Evolutionary conservation across 352 stramenopile genomes (phyloP).

Genomic region (Sclerospora graminicola): DNA sequence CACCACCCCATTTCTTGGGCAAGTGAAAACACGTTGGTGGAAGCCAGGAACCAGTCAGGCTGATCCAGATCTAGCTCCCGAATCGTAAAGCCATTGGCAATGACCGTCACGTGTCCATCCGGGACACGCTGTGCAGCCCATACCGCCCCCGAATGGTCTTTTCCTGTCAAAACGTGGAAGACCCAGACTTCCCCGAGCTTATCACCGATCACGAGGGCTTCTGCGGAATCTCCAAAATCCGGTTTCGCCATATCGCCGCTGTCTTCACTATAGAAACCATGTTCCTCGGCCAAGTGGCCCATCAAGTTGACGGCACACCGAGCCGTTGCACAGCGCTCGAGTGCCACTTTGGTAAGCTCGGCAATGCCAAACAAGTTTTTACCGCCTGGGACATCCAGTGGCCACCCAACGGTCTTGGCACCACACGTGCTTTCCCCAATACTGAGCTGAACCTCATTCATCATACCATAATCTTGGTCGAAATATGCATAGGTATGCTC

Average conservation of each 20-base stretch:
- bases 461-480: slow-evolving; percentile 91
- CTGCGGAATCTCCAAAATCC: slow-evolving; percentile 58
- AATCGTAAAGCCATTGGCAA: slow-evolving; percentile 92
- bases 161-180: slow-evolving; percentile 91
- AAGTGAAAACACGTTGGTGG: slow-evolving; percentile 75
- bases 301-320: slow-evolving; percentile 84
- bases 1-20: slow-evolving; percentile 83
- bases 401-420: slow-evolving; percentile 70
- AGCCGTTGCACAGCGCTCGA: slow-evolving; percentile 82
- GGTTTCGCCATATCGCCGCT: slow-evolving; percentile 50
- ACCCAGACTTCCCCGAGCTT: slow-evolving; percentile 86
- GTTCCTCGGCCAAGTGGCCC: slow-evolving; percentile 84
- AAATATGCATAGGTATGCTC: slow-evolving; percentile 89
- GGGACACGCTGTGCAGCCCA: slow-evolving; percentile 91
- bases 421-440: slow-evolving; percentile 93
- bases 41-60: slow-evolving; percentile 82
- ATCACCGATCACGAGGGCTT: slow-evolving; percentile 85
- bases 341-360: slow-evolving; percentile 84
- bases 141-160: slow-evolving; percentile 75
- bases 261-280: slow-evolving; percentile 92
- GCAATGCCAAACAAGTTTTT: slow-evolving; percentile 87
- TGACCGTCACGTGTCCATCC: slow-evolving; percentile 80
- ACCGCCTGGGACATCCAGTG: slow-evolving; percentile 42
- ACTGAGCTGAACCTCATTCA: slow-evolving; percentile 91
- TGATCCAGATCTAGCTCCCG: slow-evolving; percentile 74